Evolutionary conservation across 2,329 filamentous ascomycete genomes (phyloP).

Genomic region (Colletotrichum limetticola): DNA sequence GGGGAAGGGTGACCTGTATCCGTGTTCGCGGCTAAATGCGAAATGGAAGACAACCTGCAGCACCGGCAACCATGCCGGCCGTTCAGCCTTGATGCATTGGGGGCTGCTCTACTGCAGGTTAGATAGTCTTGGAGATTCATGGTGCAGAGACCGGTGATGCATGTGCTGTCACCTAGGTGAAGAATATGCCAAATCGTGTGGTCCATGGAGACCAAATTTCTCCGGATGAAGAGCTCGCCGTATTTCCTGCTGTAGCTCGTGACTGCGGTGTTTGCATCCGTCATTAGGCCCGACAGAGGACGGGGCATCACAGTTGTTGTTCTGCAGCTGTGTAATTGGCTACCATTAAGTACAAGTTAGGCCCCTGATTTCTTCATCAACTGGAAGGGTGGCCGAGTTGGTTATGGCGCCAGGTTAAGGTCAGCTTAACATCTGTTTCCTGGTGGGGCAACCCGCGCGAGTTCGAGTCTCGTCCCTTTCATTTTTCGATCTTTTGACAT

Average conservation of each 20-base stretch:
- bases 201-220: background rate
- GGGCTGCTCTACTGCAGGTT: background rate
- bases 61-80: background rate
- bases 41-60: background rate
- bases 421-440: slow-evolving; percentile 20
- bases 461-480: slow-evolving; percentile 14
- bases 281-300: background rate
- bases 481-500: background rate
- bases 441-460: slow-evolving; percentile 19
- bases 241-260: background rate
- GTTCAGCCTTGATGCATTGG: background rate
- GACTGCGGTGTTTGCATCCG: background rate
- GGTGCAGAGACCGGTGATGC: background rate
- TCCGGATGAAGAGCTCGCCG: background rate
- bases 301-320: rapidly evolving
- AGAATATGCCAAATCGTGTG: background rate
- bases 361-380: too few species aligned
- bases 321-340: rapidly evolving
- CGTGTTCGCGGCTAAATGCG: slow-evolving; percentile 28
- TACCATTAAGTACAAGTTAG: rapidly evolving
- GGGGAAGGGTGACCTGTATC: background rate
- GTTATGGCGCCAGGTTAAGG: slow-evolving; percentile 20
- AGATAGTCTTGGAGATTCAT: background rate
- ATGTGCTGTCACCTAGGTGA: background rate
- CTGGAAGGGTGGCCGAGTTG: slow-evolving; percentile 19